Percentiles rank a stretch among this genome's conserved stretches.
Evolutionary conservation across 768 basidiomycete species (phyloP).

Genomic region (Scleroderma bovista): DNA sequence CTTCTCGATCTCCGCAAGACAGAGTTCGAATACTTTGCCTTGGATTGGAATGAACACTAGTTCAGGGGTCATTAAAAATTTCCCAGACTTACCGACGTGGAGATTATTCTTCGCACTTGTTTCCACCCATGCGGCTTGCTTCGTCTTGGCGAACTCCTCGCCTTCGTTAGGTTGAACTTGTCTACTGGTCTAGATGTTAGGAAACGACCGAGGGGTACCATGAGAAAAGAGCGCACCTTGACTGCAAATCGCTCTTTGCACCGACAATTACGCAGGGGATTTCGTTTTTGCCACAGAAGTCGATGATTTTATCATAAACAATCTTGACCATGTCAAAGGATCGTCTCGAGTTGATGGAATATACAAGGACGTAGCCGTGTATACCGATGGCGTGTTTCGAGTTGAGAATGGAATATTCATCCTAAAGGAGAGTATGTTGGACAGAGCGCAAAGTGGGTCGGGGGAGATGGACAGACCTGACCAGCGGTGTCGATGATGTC

Average conservation of each 20-base stretch:
- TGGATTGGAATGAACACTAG: neutral
- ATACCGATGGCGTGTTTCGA: slow-evolving; percentile 94
- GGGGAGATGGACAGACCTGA: slow-evolving; percentile 53
- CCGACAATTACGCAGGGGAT: slow-evolving; percentile 95
- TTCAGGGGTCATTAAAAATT: slow-evolving; percentile 1
- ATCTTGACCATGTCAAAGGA: slow-evolving; percentile 95
- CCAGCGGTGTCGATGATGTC: slow-evolving; percentile 98
- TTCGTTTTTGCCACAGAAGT: slow-evolving; percentile 76
- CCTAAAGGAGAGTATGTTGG: slow-evolving; percentile 40
- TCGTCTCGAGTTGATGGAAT: slow-evolving; percentile 82
- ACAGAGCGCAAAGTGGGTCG: slow-evolving; percentile 1
- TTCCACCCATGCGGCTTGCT: slow-evolving; percentile 79
- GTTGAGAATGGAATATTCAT: slow-evolving; percentile 93
- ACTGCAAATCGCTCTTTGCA: slow-evolving; percentile 79
- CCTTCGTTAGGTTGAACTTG: slow-evolving; percentile 75
- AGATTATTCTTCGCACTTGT: slow-evolving; percentile 82
- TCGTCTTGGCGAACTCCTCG: slow-evolving; percentile 63
- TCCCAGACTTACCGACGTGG: slow-evolving; percentile 72
- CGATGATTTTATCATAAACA: slow-evolving; percentile 88
- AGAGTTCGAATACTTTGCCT: slow-evolving; percentile 84
- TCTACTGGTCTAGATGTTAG: slow-evolving; percentile 42
- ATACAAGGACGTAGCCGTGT: slow-evolving; percentile 95
- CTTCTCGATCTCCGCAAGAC: slow-evolving; percentile 79
- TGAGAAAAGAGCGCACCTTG: slow-evolving; percentile 48
- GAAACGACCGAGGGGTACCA: slow-evolving; percentile 23